phyloP scores from a whole-genome alignment of 2,329 filamentous ascomycete genomes.

The Fonsecaea multimorphosa region DNA sequence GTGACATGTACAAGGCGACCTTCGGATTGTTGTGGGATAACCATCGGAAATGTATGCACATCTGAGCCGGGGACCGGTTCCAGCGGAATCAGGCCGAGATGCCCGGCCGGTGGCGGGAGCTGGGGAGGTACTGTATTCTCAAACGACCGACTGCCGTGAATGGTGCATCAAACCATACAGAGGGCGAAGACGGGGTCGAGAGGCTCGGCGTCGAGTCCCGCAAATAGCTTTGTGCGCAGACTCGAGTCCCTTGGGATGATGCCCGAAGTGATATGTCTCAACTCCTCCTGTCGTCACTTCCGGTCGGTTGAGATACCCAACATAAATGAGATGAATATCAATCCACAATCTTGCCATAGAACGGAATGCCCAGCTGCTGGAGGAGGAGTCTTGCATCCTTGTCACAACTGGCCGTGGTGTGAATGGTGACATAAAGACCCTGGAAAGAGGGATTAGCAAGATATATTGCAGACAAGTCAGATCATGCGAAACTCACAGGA shows the following conservation, averaged over 20 bases:
- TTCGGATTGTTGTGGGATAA: no score
- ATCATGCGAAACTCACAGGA: conserved; percentile 61
- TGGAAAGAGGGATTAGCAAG: conserved; percentile 58
- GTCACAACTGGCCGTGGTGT: conserved; percentile 84
- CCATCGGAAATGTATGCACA: no score
- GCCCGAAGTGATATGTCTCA: not conserved
- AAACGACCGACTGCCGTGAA: no score
- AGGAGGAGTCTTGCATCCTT: conserved; percentile 81
- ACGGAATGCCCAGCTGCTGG: conserved; percentile 75
- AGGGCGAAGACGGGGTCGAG: not conserved
- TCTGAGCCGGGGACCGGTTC: no score
- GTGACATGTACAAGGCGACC: no score
- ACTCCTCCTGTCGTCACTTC: not conserved
- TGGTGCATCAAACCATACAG: no score
- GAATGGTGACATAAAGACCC: conserved; percentile 80
- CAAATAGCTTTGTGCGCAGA: not conserved
- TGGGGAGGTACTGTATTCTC: no score
- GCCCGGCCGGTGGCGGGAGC: no score
- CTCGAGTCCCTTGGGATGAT: not conserved
- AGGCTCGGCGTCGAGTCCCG: not conserved
- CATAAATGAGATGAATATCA: conserved; percentile 42
- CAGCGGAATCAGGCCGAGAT: no score
- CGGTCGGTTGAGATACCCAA: not conserved
- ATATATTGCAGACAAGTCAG: not conserved
- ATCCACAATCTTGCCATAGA: conserved; percentile 74